These are phyloP conservation scores for Termitomyces sp. DNA, from an alignment of 768 basidiomycete genomes.

Conservation along the genomic window DNA sequence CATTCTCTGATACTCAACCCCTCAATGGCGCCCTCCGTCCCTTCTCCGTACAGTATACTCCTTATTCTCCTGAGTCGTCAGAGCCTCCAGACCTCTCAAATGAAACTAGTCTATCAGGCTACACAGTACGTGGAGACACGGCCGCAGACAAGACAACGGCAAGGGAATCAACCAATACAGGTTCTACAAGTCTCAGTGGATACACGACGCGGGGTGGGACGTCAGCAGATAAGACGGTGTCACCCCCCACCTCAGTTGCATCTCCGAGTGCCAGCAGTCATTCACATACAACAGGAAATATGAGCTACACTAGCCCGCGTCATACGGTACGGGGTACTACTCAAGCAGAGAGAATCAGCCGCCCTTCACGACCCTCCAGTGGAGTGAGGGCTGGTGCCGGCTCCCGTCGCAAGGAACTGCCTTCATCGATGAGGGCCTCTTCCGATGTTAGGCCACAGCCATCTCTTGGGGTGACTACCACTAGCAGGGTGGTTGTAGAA, in stretches of 20 bases:
- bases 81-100: not conserved
- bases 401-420: not conserved
- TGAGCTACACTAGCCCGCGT: not conserved
- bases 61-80: not conserved
- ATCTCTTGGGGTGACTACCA: not conserved
- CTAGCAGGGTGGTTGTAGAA: not conserved
- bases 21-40: not conserved
- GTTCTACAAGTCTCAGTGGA: constrained; percentile 3
- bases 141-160: not conserved
- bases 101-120: constrained; percentile 3
- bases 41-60: not conserved
- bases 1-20: constrained; percentile 3
- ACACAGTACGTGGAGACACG: constrained; percentile 1
- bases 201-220: constrained; percentile 8
- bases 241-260: not conserved
- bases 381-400: not conserved
- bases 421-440: not conserved
- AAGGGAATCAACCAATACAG: not conserved
- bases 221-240: constrained; percentile 2
- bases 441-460: not conserved
- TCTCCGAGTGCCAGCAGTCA: not conserved
- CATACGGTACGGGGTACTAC: not conserved
- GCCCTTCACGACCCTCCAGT: not conserved
- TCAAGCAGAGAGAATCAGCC: not conserved
- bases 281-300: not conserved